Base-by-base conservation (phyloP, 2,329 filamentous ascomycete species). In the Cladophialophora yegresii region DNA sequence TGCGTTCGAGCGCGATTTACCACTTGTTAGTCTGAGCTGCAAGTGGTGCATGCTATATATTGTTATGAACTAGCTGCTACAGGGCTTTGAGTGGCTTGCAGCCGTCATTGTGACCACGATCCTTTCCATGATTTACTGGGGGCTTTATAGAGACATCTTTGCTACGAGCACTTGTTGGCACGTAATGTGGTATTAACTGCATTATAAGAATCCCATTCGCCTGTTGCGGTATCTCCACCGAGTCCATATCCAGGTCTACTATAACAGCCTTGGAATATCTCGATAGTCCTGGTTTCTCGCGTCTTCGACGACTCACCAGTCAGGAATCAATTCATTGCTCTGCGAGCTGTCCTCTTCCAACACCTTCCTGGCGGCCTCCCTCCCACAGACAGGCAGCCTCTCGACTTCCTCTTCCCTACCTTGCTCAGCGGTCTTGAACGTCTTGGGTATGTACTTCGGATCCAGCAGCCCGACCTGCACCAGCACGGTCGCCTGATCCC, bases 401-500 rank as follows among this genome's bases (percentile, higher is more conserved):
- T 77, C 74, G 6, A 78, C 73, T 1, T 75, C 75, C 3, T 74
- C 70, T 53, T 70, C 67, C 36, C 64, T 49, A 3, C 67, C 68
- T 45, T 68, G 54, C 28, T 71, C 70, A 23, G 57, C 66, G 26
- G 70, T 71, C 69, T 82, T 77, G 6, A 82, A 75, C 2, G 81
- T 73, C 45, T 79, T 74, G 0, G 83, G 82, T 22, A 86, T 77
- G 10, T 82, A 70, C 63, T 84, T 83, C n/a, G 83, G 80, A 74
- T 86, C 83, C 56, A 87, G 63, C 64, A 87, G 70, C 0, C 85
- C 85, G 0, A 85, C 76, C 71, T 87, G 85, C 51, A 86, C 82
- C 13, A 87, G 72, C 7, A 87, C 84, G 54, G 79, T 83, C 9
- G 85, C 85, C 69, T 87, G 85, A 69, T 87, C 85, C 85, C 85